Evolutionary conservation across 2,329 filamentous ascomycete genomes (phyloP).

Genomic region (Thielaviopsis ethacetica): DNA sequence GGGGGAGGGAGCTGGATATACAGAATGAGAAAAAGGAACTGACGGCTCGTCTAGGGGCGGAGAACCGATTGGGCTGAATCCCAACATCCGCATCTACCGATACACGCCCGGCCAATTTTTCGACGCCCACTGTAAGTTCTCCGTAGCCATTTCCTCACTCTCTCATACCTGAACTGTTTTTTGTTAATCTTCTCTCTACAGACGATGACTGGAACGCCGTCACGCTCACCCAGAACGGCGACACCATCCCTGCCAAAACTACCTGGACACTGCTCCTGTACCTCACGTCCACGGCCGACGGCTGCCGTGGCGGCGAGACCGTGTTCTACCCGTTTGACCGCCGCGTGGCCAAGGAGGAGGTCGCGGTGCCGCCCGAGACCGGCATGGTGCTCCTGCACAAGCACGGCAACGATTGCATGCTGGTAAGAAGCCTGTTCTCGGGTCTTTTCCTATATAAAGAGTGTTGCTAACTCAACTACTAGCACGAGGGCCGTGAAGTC

Average conservation of each 20-base stretch:
- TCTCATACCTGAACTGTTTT: not conserved
- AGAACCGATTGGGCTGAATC: conserved; percentile 65
- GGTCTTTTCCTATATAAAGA: conserved; percentile 10
- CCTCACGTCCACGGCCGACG: conserved; percentile 56
- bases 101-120: conserved; percentile 82
- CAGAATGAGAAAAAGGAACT: not conserved
- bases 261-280: conserved; percentile 90
- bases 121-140: conserved; percentile 64
- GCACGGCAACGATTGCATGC: conserved; percentile 74
- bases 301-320: conserved; percentile 73
- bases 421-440: conserved; percentile 32
- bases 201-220: conserved; percentile 78
- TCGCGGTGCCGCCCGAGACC: conserved; percentile 60
- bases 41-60: conserved; percentile 50
- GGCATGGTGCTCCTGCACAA: conserved; percentile 76
- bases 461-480: conserved; percentile 4
- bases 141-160: not conserved
- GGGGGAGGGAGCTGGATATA: no score
- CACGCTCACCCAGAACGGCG: conserved; percentile 27
- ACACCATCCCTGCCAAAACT: conserved; percentile 35
- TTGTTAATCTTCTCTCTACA: conserved; percentile 20
- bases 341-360: conserved; percentile 40
- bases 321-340: conserved; percentile 70
- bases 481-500: conserved; percentile 75
- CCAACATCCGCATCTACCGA: conserved; percentile 78